A percentile compares a stretch with the other conserved stretches of the same genome.
Evolutionary conservation across 768 basidiomycete genomes (phyloP).

Genomic region (Leucocoprinus birnbaumii): DNA sequence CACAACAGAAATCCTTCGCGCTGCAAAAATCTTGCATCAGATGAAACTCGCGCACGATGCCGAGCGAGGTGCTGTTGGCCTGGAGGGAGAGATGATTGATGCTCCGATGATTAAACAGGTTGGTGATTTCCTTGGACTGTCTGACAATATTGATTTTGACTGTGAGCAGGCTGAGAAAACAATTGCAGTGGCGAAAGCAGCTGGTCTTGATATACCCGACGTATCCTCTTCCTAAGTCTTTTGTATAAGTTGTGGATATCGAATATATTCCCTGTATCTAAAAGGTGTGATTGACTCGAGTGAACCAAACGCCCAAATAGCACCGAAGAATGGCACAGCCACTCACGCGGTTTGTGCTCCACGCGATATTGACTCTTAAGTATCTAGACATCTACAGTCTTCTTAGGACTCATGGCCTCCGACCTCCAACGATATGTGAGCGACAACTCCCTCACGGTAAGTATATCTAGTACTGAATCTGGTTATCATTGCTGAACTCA

Average conservation of each 20-base stretch:
- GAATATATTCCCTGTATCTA: background rate
- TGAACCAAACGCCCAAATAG: background rate
- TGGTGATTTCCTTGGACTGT: conserved; percentile 9
- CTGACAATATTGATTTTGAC: background rate
- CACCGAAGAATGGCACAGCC: background rate
- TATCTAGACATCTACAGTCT: background rate
- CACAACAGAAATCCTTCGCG: conserved; percentile 67
- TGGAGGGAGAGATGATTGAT: conserved; percentile 87
- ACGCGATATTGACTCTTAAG: background rate
- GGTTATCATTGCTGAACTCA: background rate
- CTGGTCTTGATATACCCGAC: conserved; percentile 51
- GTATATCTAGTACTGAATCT: conserved; percentile 19
- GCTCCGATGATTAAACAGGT: conserved; percentile 89
- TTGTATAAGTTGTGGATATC: background rate
- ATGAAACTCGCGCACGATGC: conserved; percentile 59
- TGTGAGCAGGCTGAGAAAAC: conserved; percentile 38
- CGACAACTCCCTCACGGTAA: conserved; percentile 71
- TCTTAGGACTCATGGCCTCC: conserved; percentile 5
- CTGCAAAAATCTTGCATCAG: conserved; percentile 63
- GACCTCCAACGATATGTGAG: conserved; percentile 67
- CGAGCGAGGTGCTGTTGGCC: conserved; percentile 66
- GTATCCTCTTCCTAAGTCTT: conserved; percentile 21
- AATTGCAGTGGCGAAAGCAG: conserved; percentile 49
- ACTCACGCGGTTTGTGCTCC: background rate
- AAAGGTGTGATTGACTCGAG: background rate